Evolutionary conservation across 768 basidiomycete genomes (phyloP).

Genomic region (Suillus subaureus): DNA sequence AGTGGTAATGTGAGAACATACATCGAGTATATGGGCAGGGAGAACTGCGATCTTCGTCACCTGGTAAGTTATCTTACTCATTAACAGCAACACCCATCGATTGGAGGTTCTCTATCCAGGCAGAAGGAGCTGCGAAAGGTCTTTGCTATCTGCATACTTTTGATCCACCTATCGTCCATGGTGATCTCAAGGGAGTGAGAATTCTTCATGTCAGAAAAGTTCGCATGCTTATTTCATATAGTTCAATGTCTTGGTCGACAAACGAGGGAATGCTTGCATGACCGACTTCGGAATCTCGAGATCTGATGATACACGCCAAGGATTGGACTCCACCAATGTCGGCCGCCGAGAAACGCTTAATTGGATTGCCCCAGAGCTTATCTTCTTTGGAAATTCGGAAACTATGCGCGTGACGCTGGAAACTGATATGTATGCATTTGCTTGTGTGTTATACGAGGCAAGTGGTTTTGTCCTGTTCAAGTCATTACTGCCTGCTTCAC

Average conservation of each 20-base stretch:
- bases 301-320: slow-evolving; percentile 24
- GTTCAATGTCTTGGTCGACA: slow-evolving; percentile 28
- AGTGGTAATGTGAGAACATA: slow-evolving; percentile 21
- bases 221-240: slow-evolving; percentile 9
- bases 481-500: neutral
- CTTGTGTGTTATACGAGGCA: slow-evolving; percentile 35
- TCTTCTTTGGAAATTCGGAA: slow-evolving; percentile 10
- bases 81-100: neutral
- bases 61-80: slow-evolving; percentile 10
- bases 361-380: slow-evolving; percentile 34
- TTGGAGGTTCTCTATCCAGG: neutral
- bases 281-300: slow-evolving; percentile 32
- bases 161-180: slow-evolving; percentile 37
- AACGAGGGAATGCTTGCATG: slow-evolving; percentile 18
- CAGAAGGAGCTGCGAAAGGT: slow-evolving; percentile 21
- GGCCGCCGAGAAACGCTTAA: slow-evolving; percentile 15
- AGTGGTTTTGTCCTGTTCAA: neutral
- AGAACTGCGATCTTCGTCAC: slow-evolving; percentile 6
- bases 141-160: slow-evolving; percentile 27
- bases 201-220: neutral
- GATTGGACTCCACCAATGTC: slow-evolving; percentile 26
- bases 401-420: slow-evolving; percentile 12
- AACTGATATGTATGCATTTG: slow-evolving; percentile 31
- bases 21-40: slow-evolving; percentile 1
- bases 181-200: slow-evolving; percentile 43